phyloP scores from a whole-genome alignment of 768 basidiomycete species.

The Mycena alexandri region DNA sequence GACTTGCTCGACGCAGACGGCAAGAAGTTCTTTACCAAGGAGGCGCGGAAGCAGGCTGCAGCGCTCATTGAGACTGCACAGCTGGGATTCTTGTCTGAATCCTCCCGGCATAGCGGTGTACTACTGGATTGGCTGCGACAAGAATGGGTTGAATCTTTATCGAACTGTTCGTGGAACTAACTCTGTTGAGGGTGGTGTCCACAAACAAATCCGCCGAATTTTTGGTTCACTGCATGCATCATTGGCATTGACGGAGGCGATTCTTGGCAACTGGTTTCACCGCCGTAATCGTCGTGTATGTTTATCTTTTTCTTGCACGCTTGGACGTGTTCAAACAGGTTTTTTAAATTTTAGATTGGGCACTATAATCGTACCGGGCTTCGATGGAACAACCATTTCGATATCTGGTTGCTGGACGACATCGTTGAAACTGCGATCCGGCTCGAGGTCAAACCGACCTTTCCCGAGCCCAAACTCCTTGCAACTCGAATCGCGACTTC shows the following conservation, averaged over 20 bases:
- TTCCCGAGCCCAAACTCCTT: slow-evolving; percentile 31
- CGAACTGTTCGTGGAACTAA: slow-evolving; percentile 20
- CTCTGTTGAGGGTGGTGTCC: slow-evolving; percentile 23
- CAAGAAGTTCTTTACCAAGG: slow-evolving; percentile 12
- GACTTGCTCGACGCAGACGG: slow-evolving; percentile 9
- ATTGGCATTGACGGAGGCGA: slow-evolving; percentile 11
- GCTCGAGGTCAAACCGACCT: slow-evolving; percentile 26
- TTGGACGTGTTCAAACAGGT: background rate
- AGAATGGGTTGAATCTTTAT: slow-evolving; percentile 11
- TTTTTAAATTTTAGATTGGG: slow-evolving; percentile 25
- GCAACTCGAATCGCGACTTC: slow-evolving; percentile 36
- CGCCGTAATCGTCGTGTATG: slow-evolving; percentile 31
- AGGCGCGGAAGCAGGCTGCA: slow-evolving; percentile 5
- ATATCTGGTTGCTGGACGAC: slow-evolving; percentile 36
- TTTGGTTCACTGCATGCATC: slow-evolving; percentile 19
- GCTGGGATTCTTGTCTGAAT: slow-evolving; percentile 21
- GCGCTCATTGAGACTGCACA: slow-evolving; percentile 15
- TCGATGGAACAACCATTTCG: slow-evolving; percentile 27
- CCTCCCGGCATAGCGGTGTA: slow-evolving; percentile 19
- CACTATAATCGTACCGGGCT: slow-evolving; percentile 32
- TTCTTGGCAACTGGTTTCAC: slow-evolving; percentile 22
- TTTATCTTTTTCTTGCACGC: background rate
- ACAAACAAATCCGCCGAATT: slow-evolving; percentile 21
- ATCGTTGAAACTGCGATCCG: slow-evolving; percentile 31
- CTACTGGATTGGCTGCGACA: slow-evolving; percentile 11